A percentile compares a stretch with the other conserved stretches of the same genome.
Evolutionary conservation across 2,329 filamentous ascomycete genomes (phyloP).

Genomic region (Paecilomyces dactylethromorphus): DNA sequence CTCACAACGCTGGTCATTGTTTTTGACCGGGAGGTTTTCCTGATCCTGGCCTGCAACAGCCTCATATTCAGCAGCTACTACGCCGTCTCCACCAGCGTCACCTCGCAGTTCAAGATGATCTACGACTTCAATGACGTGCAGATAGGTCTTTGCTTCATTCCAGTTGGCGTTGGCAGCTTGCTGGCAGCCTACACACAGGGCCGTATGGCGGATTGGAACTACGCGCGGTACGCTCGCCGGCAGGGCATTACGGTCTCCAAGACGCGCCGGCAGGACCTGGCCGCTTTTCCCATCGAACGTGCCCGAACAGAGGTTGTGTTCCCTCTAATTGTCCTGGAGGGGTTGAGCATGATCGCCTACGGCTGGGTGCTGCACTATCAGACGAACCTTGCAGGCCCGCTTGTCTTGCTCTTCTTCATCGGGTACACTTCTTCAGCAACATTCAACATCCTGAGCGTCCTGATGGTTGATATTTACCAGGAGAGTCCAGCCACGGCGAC

Average conservation of each 20-base stretch:
- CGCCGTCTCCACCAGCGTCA: slow-evolving; percentile 22
- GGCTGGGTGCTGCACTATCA: slow-evolving; percentile 29
- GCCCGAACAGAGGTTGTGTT: slow-evolving; percentile 28
- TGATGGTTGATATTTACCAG: slow-evolving; percentile 40
- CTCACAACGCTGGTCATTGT: neutral
- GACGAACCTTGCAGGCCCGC: slow-evolving; percentile 24
- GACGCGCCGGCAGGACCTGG: slow-evolving; percentile 46
- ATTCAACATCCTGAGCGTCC: slow-evolving; percentile 34
- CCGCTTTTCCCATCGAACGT: slow-evolving; percentile 45
- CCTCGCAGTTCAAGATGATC: slow-evolving; percentile 18
- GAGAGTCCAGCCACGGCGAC: slow-evolving; percentile 30
- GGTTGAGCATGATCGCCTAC: slow-evolving; percentile 21
- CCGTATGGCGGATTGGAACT: slow-evolving; percentile 63
- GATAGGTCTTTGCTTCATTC: slow-evolving; percentile 29
- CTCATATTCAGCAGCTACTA: slow-evolving; percentile 24
- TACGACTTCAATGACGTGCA: slow-evolving; percentile 29
- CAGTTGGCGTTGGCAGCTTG: slow-evolving; percentile 19
- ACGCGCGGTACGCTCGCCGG: slow-evolving; percentile 57
- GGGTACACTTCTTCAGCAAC: slow-evolving; percentile 29
- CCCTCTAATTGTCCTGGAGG: slow-evolving; percentile 23
- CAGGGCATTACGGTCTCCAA: slow-evolving; percentile 56
- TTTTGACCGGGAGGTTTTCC: neutral
- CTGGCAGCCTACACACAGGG: slow-evolving; percentile 38
- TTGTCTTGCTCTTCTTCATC: slow-evolving; percentile 26
- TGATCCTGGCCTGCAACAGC: slow-evolving; percentile 1